Percentiles rank a stretch among this genome's conserved stretches.
Evolutionary conservation across 768 basidiomycete genomes (phyloP).

Genomic region (Mycena metata): DNA sequence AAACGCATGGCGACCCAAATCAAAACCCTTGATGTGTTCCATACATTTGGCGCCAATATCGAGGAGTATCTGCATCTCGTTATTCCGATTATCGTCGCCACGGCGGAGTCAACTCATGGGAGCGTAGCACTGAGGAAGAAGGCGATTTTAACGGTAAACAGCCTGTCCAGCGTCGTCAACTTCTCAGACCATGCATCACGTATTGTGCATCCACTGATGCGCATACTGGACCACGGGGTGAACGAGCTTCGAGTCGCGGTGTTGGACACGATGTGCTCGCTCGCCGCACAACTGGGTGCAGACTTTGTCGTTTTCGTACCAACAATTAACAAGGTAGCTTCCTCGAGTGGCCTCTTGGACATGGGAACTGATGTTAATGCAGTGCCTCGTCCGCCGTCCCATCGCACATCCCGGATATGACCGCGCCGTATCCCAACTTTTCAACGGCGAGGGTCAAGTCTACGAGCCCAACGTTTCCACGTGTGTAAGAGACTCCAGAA

Average conservation of each 20-base stretch:
- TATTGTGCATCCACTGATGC: slow-evolving; percentile 94
- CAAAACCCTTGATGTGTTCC: slow-evolving; percentile 94
- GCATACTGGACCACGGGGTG: slow-evolving; percentile 80
- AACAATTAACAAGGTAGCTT: slow-evolving; percentile 91
- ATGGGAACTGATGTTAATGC: neutral
- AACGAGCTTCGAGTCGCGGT: slow-evolving; percentile 88
- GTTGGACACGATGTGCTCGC: slow-evolving; percentile 93
- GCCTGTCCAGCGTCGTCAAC: slow-evolving; percentile 91
- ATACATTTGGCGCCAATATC: slow-evolving; percentile 95
- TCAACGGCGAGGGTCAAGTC: slow-evolving; percentile 92
- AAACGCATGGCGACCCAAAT: slow-evolving; percentile 84
- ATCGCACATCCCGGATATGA: slow-evolving; percentile 90
- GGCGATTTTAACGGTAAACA: slow-evolving; percentile 92
- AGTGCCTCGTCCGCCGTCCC: slow-evolving; percentile 84
- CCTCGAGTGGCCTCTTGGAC: neutral
- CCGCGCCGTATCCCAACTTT: slow-evolving; percentile 84
- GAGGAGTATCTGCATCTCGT: slow-evolving; percentile 98
- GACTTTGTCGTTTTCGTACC: slow-evolving; percentile 99
- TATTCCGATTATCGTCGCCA: slow-evolving; percentile 93
- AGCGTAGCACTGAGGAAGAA: slow-evolving; percentile 83
- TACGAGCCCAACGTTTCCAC: slow-evolving; percentile 81
- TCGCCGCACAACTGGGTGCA: slow-evolving; percentile 93
- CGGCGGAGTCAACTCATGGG: slow-evolving; percentile 87
- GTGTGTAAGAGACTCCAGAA: slow-evolving; percentile 52
- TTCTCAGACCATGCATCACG: slow-evolving; percentile 98